Base-by-base conservation (phyloP, 2,329 filamentous ascomycete genomes). In the Camillea tinctor region DNA sequence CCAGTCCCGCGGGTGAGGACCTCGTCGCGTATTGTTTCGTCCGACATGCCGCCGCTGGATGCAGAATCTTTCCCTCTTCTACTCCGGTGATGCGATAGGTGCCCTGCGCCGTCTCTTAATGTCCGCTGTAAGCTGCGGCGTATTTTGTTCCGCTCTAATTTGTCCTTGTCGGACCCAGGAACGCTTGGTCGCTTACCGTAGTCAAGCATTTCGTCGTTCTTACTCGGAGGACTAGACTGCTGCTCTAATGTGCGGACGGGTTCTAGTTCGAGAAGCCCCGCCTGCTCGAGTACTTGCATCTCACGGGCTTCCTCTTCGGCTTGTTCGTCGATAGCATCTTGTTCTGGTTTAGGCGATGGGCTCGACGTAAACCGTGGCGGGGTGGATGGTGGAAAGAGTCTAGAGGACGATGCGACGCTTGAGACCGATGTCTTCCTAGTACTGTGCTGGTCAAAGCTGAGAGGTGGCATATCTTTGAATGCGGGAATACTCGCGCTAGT, bases 91-190 rank as follows among this genome's bases (percentile, higher is more conserved):
- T 85, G 85, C 19, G 81, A 85, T 69, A 82, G 84, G 76, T 81
- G 88, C 60, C 80, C 89, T 68, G 80, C 90, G 77, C 89, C 84
- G 69, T 98, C 94, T 64, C 95, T 87, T 60, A 98, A 83, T 13
- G 93, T 97, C 59, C 93, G 90, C 69, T 97, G 94, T 15, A 98
- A 79, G 73, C 93, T 97, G 63, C 93, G 88, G 22, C 94, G 88
- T 55, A 93, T 88, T 72, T 89, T 92, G 59, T 82, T 88, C 64
- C 81, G 82, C 50, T 89, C 87, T 51, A 80, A 75, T 55, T 81
- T 84, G 30, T 83, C 80, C 48, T 72, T 74, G 8, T 72, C 68
- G 15, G 64, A 66, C 19, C 70, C 79, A 59, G 62, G 73, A 57
- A 64, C 72, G 44, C 65, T 79, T 66, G 65, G 73, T 59, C 62